Base-by-base conservation (phyloP, 192 early-diverging fungal genomes). In the Backusella circina region DNA sequence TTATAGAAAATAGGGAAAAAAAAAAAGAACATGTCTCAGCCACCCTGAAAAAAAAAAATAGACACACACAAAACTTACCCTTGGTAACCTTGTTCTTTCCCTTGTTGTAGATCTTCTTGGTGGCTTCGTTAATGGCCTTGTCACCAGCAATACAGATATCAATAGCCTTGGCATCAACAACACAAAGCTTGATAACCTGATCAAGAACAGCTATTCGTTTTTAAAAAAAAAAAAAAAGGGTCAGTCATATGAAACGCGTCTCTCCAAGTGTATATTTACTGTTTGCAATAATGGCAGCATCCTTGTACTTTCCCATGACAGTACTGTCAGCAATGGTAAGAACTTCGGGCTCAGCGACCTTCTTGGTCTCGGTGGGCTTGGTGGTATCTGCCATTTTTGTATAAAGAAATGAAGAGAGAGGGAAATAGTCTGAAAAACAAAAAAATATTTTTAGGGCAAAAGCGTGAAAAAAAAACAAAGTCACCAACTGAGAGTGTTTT, bases 121-220 rank as follows among this genome's bases (percentile, higher is more conserved):
- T 82, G 23, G 84, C 90, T 65, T 93, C 95, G 71, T 87, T 87
- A 67, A 98, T 94, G 69, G 89, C 86, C 76, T 89, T 86, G 84
- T 98, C 96, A 77, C 97, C 97, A 65, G 93, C 82, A 80, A 88
- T 83, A 87, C 95, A 98, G 81, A 98, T 87, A 77, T 96, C 94
- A 73, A 94, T 77, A 67, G 96, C 86, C 76, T 88, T 93, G 83
- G 93, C 93, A 71, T 93, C 97, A 77, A 90, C 91, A 75, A 90
- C 89, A 79, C 81, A 85, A 41, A 89, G 88, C 37, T 79, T 87
- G 75, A 95, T 82, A 10, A 95, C 89, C 80, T 89, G 82, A 44
- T 84, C 84, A 75, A 96, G 80, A 67, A 92, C 91, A 71, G 12
- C 39, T 41, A 41, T 38, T 85, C 92, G 93, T 15, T 47, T 7